A percentile compares a stretch with the other conserved stretches of the same genome.
phyloP scores from a whole-genome alignment of 352 stramenopile species.

The Phytophthora vignae region DNA sequence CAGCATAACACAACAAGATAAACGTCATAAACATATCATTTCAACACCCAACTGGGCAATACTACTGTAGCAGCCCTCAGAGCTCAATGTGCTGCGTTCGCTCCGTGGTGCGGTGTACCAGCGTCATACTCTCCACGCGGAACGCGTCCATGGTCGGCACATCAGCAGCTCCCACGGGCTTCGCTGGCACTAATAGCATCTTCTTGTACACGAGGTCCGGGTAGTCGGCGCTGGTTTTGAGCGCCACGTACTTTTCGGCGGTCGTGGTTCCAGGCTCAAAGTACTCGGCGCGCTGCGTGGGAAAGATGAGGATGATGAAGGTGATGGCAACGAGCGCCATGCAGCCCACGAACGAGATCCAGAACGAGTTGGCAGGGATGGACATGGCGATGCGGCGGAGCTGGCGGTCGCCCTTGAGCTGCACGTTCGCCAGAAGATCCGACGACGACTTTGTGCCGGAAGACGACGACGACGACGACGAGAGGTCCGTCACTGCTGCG shows the following conservation, averaged over 20 bases:
- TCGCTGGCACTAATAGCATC: slow-evolving; percentile 21
- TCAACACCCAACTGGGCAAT: no score
- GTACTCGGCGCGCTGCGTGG: slow-evolving; percentile 35
- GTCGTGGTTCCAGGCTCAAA: slow-evolving; percentile 36
- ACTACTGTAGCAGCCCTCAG: slow-evolving; percentile 7
- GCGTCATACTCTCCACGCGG: slow-evolving; percentile 32
- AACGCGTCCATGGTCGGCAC: slow-evolving; percentile 24
- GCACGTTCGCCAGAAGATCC: slow-evolving; percentile 34
- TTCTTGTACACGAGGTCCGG: slow-evolving; percentile 42
- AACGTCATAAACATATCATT: not conserved
- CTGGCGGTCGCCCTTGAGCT: slow-evolving; percentile 49
- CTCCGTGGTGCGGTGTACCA: slow-evolving; percentile 12
- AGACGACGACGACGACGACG: slow-evolving; percentile 9
- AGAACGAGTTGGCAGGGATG: slow-evolving; percentile 43
- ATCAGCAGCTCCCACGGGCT: not conserved
- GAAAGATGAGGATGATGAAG: slow-evolving; percentile 38
- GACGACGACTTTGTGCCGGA: slow-evolving; percentile 5
- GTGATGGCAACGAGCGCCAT: slow-evolving; percentile 33
- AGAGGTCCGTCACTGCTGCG: slow-evolving; percentile 42
- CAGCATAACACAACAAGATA: not conserved
- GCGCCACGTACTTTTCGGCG: slow-evolving; percentile 37
- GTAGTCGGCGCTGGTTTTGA: slow-evolving; percentile 35
- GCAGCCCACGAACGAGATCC: slow-evolving; percentile 40
- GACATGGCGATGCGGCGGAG: slow-evolving; percentile 40
- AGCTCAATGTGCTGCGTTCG: slow-evolving; percentile 25